Evolutionary conservation across 257 asterid species (phyloP).

Genomic region (Cynanchum wilfordii): DNA sequence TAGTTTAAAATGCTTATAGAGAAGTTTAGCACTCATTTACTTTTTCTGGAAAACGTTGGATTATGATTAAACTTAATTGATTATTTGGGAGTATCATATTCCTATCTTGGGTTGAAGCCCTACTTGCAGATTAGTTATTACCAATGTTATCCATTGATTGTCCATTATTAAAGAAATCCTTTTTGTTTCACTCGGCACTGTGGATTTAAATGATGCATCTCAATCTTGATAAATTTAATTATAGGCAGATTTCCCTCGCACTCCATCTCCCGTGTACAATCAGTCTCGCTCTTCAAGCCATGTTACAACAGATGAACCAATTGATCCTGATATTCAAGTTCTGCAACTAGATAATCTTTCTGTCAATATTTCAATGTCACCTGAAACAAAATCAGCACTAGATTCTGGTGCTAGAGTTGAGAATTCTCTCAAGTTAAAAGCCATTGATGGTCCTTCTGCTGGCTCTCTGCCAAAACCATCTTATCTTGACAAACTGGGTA

Average conservation of each 20-base stretch:
- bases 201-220: conserved; percentile 7
- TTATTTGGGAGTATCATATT: neutral
- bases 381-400: conserved; percentile 37
- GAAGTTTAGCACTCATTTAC: neutral
- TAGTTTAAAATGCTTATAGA: neutral
- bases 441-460: conserved; percentile 25
- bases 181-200: neutral
- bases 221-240: conserved; percentile 20
- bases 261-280: conserved; percentile 69
- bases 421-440: conserved; percentile 26
- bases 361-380: conserved; percentile 30
- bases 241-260: conserved; percentile 75
- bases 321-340: conserved; percentile 37
- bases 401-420: conserved; percentile 29
- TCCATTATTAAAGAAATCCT: neutral
- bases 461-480: conserved; percentile 24
- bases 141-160: neutral
- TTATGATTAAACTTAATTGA: neutral
- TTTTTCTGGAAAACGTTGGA: neutral
- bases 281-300: conserved; percentile 47
- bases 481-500: conserved; percentile 27
- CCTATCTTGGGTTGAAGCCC: neutral
- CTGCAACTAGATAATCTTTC: conserved; percentile 50
- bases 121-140: neutral
- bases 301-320: conserved; percentile 45